Evolutionary conservation across 73 alveolate genomes (phyloP).

Genomic region (Paramecium sonneborni): DNA sequence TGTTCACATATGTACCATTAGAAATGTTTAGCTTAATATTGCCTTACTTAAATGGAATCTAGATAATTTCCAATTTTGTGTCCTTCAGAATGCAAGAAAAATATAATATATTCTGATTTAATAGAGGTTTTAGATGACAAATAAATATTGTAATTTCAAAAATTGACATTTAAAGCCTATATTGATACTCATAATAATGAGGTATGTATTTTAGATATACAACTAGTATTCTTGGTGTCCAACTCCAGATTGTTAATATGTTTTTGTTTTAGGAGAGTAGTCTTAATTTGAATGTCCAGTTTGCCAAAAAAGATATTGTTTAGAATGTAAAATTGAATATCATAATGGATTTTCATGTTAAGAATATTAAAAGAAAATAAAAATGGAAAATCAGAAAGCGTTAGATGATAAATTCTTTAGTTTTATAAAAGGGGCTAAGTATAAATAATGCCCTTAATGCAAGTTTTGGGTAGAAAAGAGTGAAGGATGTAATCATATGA

Average conservation of each 20-base stretch:
- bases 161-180: slow-evolving; percentile 38
- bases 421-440: slow-evolving; percentile 66
- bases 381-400: neutral
- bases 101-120: slow-evolving; percentile 61
- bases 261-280: slow-evolving; percentile 63
- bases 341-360: slow-evolving; percentile 72
- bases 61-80: slow-evolving; percentile 65
- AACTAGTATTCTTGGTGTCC: slow-evolving; percentile 78
- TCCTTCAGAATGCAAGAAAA: slow-evolving; percentile 69
- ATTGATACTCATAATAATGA: slow-evolving; percentile 69
- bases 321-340: slow-evolving; percentile 67
- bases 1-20: slow-evolving; percentile 73
- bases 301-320: slow-evolving; percentile 75
- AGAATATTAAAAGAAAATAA: slow-evolving; percentile 41
- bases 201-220: neutral
- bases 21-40: slow-evolving; percentile 68
- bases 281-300: slow-evolving; percentile 62
- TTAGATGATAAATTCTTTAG: slow-evolving; percentile 61
- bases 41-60: neutral
- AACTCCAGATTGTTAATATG: slow-evolving; percentile 76
- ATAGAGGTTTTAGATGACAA: slow-evolving; percentile 58
- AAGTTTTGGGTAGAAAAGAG: slow-evolving; percentile 70
- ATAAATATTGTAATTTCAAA: slow-evolving; percentile 11
- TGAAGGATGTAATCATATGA: slow-evolving; percentile 74
- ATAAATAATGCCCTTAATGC: slow-evolving; percentile 63